phyloP scores from a whole-genome alignment of 208 protist species.

The Trichomonas gallinae region DNA sequence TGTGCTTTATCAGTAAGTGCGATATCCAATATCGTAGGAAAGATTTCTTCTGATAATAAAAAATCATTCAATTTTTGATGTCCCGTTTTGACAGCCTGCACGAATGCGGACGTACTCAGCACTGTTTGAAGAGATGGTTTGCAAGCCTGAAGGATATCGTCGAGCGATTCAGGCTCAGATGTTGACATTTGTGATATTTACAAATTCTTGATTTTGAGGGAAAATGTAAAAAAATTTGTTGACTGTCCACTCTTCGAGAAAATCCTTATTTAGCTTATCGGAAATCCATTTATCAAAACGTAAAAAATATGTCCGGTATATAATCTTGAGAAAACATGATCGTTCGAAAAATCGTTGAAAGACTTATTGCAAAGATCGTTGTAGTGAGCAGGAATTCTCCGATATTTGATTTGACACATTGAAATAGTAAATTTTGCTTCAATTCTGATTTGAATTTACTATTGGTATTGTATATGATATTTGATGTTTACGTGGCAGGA shows the following conservation, averaged over 20 bases:
- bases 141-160: background rate
- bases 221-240: background rate
- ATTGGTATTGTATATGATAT: too few relatives aligned
- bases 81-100: background rate
- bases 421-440: too few relatives aligned
- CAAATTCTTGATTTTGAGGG: background rate
- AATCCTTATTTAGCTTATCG: too few relatives aligned
- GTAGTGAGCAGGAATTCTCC: too few relatives aligned
- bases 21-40: background rate
- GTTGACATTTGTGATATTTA: background rate
- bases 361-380: too few relatives aligned
- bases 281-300: too few relatives aligned
- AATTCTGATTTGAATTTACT: too few relatives aligned
- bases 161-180: background rate
- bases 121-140: background rate
- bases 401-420: too few relatives aligned
- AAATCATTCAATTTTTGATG: background rate
- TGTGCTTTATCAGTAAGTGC: background rate
- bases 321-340: too few relatives aligned
- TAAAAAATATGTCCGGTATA: too few relatives aligned
- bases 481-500: too few relatives aligned
- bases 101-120: background rate
- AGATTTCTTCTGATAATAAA: background rate
- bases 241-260: background rate
- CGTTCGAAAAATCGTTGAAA: too few relatives aligned